These are phyloP conservation scores for Phanerochaete carnosa DNA, from an alignment of 768 basidiomycete species.

Conservation along the genomic window DNA sequence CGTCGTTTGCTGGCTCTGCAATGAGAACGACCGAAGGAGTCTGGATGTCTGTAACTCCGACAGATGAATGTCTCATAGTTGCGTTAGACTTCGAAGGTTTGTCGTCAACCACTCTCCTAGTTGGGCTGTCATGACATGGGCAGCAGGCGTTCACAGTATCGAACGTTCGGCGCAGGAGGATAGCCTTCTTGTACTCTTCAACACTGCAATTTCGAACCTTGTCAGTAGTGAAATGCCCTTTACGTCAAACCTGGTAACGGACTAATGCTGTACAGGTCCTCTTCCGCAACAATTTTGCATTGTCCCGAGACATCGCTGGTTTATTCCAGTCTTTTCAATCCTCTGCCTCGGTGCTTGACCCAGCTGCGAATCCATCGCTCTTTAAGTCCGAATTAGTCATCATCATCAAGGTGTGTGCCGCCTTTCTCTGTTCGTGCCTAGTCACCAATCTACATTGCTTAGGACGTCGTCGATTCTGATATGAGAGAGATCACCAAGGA, in stretches of 20 bases:
- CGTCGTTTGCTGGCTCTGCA: slow-evolving; percentile 62
- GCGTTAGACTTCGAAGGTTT: slow-evolving; percentile 64
- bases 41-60: slow-evolving; percentile 67
- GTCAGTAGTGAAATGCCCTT: slow-evolving; percentile 28
- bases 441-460: background rate
- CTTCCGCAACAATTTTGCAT: slow-evolving; percentile 64
- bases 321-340: slow-evolving; percentile 63
- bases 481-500: slow-evolving; percentile 55
- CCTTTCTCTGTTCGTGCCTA: background rate
- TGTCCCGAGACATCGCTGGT: slow-evolving; percentile 56
- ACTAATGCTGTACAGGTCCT: slow-evolving; percentile 39
- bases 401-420: slow-evolving; percentile 51
- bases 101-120: background rate
- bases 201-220: slow-evolving; percentile 62
- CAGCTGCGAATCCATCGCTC: slow-evolving; percentile 51
- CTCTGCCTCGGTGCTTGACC: slow-evolving; percentile 55
- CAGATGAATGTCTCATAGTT: slow-evolving; percentile 49
- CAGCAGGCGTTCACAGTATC: slow-evolving; percentile 55
- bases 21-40: slow-evolving; percentile 67
- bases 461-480: slow-evolving; percentile 67
- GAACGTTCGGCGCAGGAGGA: slow-evolving; percentile 64
- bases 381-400: slow-evolving; percentile 59
- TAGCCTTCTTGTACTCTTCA: slow-evolving; percentile 59
- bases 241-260: background rate
- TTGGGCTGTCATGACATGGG: background rate